phyloP scores from a whole-genome alignment of 2,329 filamentous ascomycete genomes.

The Alternaria viburni region DNA sequence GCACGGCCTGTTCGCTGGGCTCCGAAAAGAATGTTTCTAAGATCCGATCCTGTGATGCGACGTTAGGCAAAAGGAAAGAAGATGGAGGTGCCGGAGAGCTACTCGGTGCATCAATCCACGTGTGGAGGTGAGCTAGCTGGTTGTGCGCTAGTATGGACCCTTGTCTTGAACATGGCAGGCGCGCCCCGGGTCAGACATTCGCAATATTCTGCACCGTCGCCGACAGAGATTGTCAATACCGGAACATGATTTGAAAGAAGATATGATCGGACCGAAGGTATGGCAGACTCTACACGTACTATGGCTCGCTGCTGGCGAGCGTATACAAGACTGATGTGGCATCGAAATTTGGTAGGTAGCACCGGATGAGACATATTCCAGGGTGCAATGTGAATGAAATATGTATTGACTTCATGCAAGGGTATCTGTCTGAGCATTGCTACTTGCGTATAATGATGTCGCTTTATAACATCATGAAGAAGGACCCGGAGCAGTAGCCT shows the following conservation, averaged over 20 bases:
- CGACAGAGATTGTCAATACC: neutral
- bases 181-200: neutral
- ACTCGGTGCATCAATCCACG: neutral
- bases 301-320: neutral
- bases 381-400: neutral
- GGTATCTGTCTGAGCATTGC: neutral
- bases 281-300: neutral
- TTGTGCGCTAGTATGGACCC: constrained; percentile 7
- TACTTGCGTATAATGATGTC: neutral
- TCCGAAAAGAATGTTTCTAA: neutral
- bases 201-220: neutral
- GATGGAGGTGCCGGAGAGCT: neutral
- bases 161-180: neutral
- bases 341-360: neutral
- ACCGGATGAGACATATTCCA: neutral
- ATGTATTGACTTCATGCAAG: neutral
- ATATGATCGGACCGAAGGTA: neutral
- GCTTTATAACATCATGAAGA: neutral
- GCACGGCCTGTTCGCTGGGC: neutral
- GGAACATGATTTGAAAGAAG: neutral
- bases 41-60: neutral
- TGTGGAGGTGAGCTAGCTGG: constrained; percentile 1
- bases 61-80: neutral
- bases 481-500: neutral
- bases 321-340: neutral